phyloP scores from a whole-genome alignment of 208 protist genomes.

The Lotmaria passim region DNA sequence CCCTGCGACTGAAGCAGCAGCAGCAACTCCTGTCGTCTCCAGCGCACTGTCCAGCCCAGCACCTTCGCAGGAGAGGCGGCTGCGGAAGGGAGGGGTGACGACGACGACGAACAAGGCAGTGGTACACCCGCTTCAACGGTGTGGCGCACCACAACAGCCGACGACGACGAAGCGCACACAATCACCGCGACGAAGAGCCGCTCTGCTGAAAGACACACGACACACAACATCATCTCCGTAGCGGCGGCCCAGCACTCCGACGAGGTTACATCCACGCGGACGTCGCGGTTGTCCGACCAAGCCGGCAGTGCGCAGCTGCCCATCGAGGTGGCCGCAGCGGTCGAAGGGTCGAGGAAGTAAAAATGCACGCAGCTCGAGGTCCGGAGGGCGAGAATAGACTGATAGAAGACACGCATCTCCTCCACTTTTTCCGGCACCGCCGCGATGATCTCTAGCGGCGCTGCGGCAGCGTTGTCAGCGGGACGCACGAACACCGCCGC shows the following conservation, averaged over 20 bases:
- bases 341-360: constrained; percentile 46
- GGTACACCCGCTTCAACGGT: constrained; percentile 28
- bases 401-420: constrained; percentile 43
- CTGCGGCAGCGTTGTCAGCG: constrained; percentile 9
- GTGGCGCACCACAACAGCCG: constrained; percentile 23
- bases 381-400: constrained; percentile 42
- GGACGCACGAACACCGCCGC: constrained; percentile 20
- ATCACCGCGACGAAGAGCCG: constrained; percentile 23
- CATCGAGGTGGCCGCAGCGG: constrained; percentile 17
- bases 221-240: constrained; percentile 19
- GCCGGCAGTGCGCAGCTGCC: constrained; percentile 20
- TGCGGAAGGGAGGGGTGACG: too few relatives aligned
- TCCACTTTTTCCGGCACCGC: constrained; percentile 19
- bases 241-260: constrained; percentile 15
- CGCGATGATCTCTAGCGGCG: constrained; percentile 14
- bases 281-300: constrained; percentile 1
- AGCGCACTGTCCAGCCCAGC: constrained; percentile 42
- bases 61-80: neutral
- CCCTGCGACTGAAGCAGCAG: constrained; percentile 15
- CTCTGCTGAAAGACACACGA: constrained; percentile 18
- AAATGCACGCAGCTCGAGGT: constrained; percentile 35
- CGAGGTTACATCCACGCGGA: constrained; percentile 12
- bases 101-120: too few relatives aligned
- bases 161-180: constrained; percentile 17
- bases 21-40: constrained; percentile 39